These are phyloP conservation scores for Cryptococcus neoformans DNA, from an alignment of 1,284 basidiomycete genomes.

Conservation along the genomic window DNA sequence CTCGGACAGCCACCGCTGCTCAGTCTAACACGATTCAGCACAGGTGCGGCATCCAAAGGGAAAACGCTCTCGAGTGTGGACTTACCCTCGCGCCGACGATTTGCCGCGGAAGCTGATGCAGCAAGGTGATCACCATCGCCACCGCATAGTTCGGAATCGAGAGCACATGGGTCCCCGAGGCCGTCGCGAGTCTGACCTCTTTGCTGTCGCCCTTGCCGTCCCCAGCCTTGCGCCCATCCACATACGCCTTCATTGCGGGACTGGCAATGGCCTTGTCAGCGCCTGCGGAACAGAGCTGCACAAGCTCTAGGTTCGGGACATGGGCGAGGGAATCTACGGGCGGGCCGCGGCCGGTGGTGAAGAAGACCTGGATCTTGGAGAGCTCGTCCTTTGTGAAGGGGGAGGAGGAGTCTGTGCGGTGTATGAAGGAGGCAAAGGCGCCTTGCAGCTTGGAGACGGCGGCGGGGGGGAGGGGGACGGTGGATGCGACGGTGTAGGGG, in stretches of 20 bases:
- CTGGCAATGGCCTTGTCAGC: constrained; percentile 24
- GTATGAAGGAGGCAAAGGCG: constrained; percentile 4
- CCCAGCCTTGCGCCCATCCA: not conserved
- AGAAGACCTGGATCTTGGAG: constrained; percentile 10
- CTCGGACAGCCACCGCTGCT: constrained; percentile 27
- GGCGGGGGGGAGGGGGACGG: constrained; percentile 3
- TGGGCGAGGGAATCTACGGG: constrained; percentile 15
- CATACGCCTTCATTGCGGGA: constrained; percentile 14
- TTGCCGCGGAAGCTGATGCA: constrained; percentile 36
- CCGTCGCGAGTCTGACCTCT: constrained; percentile 31
- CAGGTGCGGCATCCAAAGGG: not conserved
- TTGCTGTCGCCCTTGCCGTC: constrained; percentile 1
- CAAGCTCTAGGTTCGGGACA: constrained; percentile 27
- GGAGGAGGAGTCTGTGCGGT: not conserved
- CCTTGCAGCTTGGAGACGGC: not conserved
- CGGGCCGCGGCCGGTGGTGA: constrained; percentile 7
- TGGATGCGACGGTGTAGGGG: constrained; percentile 8
- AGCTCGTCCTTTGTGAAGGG: constrained; percentile 9
- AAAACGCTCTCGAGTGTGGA: not conserved
- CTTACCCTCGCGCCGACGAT: constrained; percentile 32
- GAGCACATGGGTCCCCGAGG: constrained; percentile 43
- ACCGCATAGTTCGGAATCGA: constrained; percentile 44
- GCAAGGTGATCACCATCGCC: constrained; percentile 30
- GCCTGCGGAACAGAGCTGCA: constrained; percentile 40
- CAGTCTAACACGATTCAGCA: constrained; percentile 14